Conservation (phyloP, 129 eudicot genomes). For the Heracleum sosnowskyi region DNA sequence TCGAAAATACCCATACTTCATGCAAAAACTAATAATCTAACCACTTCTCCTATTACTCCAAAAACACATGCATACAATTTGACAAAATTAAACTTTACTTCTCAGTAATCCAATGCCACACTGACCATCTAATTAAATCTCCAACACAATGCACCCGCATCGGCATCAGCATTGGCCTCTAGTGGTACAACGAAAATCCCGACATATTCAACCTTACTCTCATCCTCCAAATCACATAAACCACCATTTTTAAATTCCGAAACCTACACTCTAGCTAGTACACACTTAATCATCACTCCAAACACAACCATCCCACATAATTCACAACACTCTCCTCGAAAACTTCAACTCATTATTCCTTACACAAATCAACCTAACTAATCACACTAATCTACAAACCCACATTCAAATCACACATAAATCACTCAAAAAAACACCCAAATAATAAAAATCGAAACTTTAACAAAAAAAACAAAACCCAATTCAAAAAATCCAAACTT, state of each 20-base stretch:
- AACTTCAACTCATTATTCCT: background rate
- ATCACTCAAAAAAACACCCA: background rate
- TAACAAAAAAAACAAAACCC: background rate
- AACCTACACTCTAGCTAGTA: background rate
- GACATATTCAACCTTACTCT: background rate
- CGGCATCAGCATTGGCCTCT: background rate
- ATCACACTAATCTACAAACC: background rate
- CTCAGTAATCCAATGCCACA: background rate
- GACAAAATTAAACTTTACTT: background rate
- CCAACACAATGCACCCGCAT: background rate
- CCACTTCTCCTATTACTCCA: background rate
- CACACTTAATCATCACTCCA: background rate
- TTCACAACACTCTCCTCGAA: background rate
- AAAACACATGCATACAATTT: background rate
- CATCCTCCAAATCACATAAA: background rate
- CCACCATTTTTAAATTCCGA: background rate
- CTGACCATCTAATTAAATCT: background rate
- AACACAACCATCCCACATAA: background rate
- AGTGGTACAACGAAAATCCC: background rate
- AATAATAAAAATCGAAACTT: background rate
- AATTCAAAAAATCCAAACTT: background rate
- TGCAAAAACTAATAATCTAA: background rate
- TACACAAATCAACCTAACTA: background rate
- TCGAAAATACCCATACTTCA: background rate
- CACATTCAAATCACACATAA: background rate